Percentiles rank a stretch among this genome's conserved stretches.
phyloP scores from a whole-genome alignment of 805 yeast species.

The Suhomyces emberorum region DNA sequence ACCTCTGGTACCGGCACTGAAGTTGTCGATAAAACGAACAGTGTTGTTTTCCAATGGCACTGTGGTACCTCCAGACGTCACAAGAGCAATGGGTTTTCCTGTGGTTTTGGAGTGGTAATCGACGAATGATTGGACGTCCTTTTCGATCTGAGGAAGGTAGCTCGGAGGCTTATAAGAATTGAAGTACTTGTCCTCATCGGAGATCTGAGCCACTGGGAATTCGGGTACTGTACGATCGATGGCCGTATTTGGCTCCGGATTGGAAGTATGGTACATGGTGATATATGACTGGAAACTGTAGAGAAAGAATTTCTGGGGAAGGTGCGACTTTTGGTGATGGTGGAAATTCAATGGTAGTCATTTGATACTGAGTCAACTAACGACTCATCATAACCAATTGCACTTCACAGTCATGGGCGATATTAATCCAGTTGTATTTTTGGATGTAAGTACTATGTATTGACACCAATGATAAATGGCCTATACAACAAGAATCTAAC shows the following conservation, averaged over 20 bases:
- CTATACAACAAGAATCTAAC: no score
- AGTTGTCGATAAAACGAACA: conserved; percentile 93
- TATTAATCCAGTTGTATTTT: conserved; percentile 27
- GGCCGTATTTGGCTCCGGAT: conserved; percentile 68
- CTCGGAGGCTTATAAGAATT: conserved; percentile 67
- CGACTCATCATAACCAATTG: neutral
- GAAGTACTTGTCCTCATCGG: conserved; percentile 78
- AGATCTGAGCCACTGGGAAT: conserved; percentile 69
- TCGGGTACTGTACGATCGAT: conserved; percentile 75
- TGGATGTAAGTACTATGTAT: conserved; percentile 33
- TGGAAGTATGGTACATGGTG: conserved; percentile 49
- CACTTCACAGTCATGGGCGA: neutral
- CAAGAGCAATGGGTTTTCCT: conserved; percentile 63
- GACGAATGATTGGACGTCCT: conserved; percentile 60
- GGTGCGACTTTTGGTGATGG: neutral
- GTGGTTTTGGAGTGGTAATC: conserved; percentile 43
- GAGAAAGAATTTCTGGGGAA: neutral
- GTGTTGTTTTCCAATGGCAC: conserved; percentile 97
- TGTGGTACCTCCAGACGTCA: conserved; percentile 96
- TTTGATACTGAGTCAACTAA: no score
- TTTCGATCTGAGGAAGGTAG: conserved; percentile 61
- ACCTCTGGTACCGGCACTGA: conserved; percentile 97
- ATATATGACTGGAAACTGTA: neutral
- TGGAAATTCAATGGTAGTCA: neutral
- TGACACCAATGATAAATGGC: no score